These are phyloP conservation scores for Suhomyces bolitotheri DNA, from an alignment of 1,139 yeast species.

Conservation along the genomic window DNA sequence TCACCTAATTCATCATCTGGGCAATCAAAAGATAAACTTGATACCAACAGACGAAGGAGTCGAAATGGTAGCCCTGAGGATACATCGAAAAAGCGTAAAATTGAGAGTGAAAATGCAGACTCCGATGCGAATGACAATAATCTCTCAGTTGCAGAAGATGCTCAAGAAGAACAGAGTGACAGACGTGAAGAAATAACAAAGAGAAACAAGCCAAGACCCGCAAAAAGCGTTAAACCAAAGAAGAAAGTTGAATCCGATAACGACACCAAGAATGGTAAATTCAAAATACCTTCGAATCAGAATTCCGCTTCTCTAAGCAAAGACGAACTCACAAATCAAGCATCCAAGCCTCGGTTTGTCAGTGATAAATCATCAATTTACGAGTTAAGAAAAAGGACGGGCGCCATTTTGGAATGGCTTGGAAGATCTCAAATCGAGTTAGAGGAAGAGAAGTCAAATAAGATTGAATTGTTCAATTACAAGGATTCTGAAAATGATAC, in stretches of 20 bases:
- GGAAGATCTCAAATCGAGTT: conserved; percentile 82
- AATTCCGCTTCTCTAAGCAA: conserved; percentile 23
- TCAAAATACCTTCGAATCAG: conserved; percentile 9
- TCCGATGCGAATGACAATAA: conserved; percentile 17
- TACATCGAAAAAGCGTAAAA: conserved; percentile 7
- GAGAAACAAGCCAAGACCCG: conserved; percentile 13
- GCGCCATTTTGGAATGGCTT: conserved; percentile 87
- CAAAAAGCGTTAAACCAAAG: conserved; percentile 11
- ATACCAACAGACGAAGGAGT: conserved; percentile 6
- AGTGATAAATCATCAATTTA: conserved; percentile 68
- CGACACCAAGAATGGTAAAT: conserved; percentile 9
- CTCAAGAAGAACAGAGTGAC: conserved; percentile 19
- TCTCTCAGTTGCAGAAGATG: conserved; percentile 20
- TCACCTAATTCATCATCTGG: conserved; percentile 3
- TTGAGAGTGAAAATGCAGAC: conserved; percentile 18
- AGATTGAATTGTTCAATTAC: conserved; percentile 47
- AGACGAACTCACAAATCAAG: conserved; percentile 54
- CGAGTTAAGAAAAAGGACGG: conserved; percentile 85
- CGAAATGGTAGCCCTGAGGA: conserved; percentile 9
- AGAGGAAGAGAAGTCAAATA: conserved; percentile 63
- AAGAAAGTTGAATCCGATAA: conserved; percentile 4
- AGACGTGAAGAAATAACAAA: conserved; percentile 6
- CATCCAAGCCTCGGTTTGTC: conserved; percentile 82
- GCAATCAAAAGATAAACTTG: conserved; percentile 8
- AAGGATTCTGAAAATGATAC: conserved; percentile 14